Percentiles rank a stretch among this genome's conserved stretches.
Conservation (phyloP, 2,329 filamentous ascomycete genomes). For the Rhynchosporium secalis region DNA sequence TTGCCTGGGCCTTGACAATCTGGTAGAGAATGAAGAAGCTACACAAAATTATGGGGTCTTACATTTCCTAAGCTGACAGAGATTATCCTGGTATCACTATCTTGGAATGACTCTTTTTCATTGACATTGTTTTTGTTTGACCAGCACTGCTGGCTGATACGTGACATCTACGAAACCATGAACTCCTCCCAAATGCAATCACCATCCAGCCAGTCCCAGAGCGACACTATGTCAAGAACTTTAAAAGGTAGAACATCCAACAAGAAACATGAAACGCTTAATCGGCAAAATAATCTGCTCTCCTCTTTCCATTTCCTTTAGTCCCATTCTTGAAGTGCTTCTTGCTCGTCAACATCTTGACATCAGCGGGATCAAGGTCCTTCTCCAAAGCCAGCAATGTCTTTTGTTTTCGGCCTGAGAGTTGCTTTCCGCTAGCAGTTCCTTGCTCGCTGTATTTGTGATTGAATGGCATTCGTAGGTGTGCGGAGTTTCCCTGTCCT, state of each 20-base stretch:
- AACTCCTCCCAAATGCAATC: slow-evolving; percentile 22
- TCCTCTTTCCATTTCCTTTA: slow-evolving; percentile 52
- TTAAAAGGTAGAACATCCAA: neutral
- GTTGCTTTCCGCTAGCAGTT: slow-evolving; percentile 58
- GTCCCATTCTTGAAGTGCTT: slow-evolving; percentile 90
- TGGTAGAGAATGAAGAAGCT: too few species aligned
- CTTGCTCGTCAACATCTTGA: slow-evolving; percentile 68
- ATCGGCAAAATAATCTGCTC: slow-evolving; percentile 42
- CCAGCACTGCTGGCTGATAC: neutral
- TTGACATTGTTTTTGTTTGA: neutral
- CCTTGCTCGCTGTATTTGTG: slow-evolving; percentile 88
- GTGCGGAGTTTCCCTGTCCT: slow-evolving; percentile 60
- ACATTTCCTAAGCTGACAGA: too few species aligned
- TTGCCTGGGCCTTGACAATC: too few species aligned
- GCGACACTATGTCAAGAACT: neutral
- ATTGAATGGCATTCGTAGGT: slow-evolving; percentile 79
- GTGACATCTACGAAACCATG: neutral
- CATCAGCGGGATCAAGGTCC: slow-evolving; percentile 78
- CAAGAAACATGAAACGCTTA: slow-evolving; percentile 22
- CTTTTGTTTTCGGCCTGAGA: slow-evolving; percentile 81
- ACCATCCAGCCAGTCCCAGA: slow-evolving; percentile 10
- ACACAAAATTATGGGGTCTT: too few species aligned
- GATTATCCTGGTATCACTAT: neutral
- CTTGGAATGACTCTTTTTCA: neutral
- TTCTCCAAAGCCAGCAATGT: slow-evolving; percentile 81